phyloP scores from a whole-genome alignment of 2,329 filamentous ascomycete genomes.

The Diplocarpon rosae region DNA sequence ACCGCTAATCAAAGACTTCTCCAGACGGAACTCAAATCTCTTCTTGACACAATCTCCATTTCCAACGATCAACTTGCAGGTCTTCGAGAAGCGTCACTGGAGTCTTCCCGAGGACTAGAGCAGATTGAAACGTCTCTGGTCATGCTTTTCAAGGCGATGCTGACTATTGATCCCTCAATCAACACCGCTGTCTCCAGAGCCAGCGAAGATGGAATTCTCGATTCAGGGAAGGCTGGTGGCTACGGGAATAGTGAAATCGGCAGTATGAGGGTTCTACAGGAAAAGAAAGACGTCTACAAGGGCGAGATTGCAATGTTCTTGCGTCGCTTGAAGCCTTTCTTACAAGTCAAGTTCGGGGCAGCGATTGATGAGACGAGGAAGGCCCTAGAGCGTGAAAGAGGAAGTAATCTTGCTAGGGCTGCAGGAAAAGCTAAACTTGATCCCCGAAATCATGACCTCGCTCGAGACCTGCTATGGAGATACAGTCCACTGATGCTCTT shows the following conservation, averaged over 20 bases:
- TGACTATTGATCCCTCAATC: slow-evolving; percentile 80
- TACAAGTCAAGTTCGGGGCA: slow-evolving; percentile 69
- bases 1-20: slow-evolving; percentile 93
- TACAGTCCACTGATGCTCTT: slow-evolving; percentile 84
- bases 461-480: slow-evolving; percentile 69
- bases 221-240: slow-evolving; percentile 31
- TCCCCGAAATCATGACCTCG: slow-evolving; percentile 56
- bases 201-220: slow-evolving; percentile 29
- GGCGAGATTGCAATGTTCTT: slow-evolving; percentile 68
- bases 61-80: slow-evolving; percentile 64
- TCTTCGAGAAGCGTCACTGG: slow-evolving; percentile 62
- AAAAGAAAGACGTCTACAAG: slow-evolving; percentile 86
- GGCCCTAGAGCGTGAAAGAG: slow-evolving; percentile 37
- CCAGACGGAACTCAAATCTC: slow-evolving; percentile 70
- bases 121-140: slow-evolving; percentile 70
- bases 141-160: slow-evolving; percentile 81
- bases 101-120: slow-evolving; percentile 57
- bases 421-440: slow-evolving; percentile 53
- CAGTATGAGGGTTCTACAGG: slow-evolving; percentile 85
- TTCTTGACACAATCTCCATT: slow-evolving; percentile 88
- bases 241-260: slow-evolving; percentile 43
- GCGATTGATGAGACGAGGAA: slow-evolving; percentile 61
- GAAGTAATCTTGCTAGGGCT: slow-evolving; percentile 40
- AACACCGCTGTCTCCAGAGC: slow-evolving; percentile 34
- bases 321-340: slow-evolving; percentile 67